phyloP scores from a whole-genome alignment of 2,329 filamentous ascomycete genomes.

The Dactylellina leptospora region DNA sequence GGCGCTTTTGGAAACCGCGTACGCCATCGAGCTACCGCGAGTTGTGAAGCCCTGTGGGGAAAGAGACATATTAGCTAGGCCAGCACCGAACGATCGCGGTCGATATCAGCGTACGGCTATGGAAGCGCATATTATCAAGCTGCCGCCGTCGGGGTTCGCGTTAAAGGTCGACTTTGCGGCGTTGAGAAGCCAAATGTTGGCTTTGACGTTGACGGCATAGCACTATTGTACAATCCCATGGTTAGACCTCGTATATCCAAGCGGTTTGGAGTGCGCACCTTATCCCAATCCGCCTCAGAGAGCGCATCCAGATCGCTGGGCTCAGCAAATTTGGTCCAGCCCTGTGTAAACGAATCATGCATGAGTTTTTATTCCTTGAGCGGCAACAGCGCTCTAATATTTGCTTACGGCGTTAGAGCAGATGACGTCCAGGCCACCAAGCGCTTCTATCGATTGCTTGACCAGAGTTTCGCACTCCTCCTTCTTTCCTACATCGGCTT shows the following conservation, averaged over 20 bases:
- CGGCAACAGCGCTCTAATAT: background rate
- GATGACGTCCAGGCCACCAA: conserved; percentile 78
- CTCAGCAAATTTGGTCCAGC: conserved; percentile 70
- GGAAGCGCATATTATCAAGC: conserved; percentile 71
- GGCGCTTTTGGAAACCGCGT: conserved; percentile 80
- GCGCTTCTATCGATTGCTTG: conserved; percentile 67
- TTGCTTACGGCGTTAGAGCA: conserved; percentile 76
- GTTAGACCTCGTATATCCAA: background rate
- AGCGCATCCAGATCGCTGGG: conserved; percentile 69
- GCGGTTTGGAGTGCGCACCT: conserved; percentile 60
- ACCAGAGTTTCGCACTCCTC: conserved; percentile 70
- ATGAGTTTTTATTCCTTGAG: no score
- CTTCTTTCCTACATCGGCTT: conserved; percentile 72
- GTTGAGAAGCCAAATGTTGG: conserved; percentile 66
- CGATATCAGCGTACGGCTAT: conserved; percentile 61
- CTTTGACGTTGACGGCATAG: conserved; percentile 68
- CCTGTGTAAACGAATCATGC: conserved; percentile 62
- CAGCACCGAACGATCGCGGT: conserved; percentile 59
- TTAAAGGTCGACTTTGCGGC: conserved; percentile 69
- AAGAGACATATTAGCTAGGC: conserved; percentile 20
- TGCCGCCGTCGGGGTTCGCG: conserved; percentile 70
- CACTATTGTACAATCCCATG: conserved; percentile 48
- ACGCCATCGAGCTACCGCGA: conserved; percentile 71
- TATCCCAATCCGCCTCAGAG: conserved; percentile 71
- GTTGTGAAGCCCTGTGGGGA: conserved; percentile 63